Percentiles rank a stretch among this genome's conserved stretches.
Conservation (phyloP, 164 flowering plant genomes). For the Piper betle region DNA sequence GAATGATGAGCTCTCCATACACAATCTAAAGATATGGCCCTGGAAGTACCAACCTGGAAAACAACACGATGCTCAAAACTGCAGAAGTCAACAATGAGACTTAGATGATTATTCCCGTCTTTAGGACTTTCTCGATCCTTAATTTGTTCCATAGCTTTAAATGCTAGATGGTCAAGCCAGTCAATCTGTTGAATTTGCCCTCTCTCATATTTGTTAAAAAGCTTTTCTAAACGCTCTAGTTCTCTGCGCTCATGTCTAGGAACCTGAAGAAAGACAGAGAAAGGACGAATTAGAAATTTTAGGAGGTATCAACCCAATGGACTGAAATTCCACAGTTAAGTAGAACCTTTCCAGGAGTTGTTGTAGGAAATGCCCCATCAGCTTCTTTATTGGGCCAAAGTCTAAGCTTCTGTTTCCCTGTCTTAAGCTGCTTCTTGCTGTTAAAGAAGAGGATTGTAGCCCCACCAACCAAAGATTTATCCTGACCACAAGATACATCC, state of each 20-base stretch:
- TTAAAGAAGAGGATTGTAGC: constrained; percentile 91
- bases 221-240: constrained; percentile 86
- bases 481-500: constrained; percentile 83
- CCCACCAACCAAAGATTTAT: constrained; percentile 79
- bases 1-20: background rate
- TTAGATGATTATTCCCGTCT: constrained; percentile 58
- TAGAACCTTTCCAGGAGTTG: constrained; percentile 92
- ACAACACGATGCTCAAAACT: constrained; percentile 96
- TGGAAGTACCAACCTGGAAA: constrained; percentile 53
- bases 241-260: constrained; percentile 93
- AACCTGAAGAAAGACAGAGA: constrained; percentile 33
- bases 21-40: background rate
- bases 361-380: constrained; percentile 79
- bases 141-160: constrained; percentile 68
- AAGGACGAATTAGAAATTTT: background rate
- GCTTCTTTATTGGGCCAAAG: constrained; percentile 89
- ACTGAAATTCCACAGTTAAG: background rate
- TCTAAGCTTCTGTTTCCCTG: constrained; percentile 92
- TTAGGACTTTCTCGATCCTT: constrained; percentile 65
- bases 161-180: constrained; percentile 91
- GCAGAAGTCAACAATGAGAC: constrained; percentile 76
- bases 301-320: background rate
- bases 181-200: constrained; percentile 86
- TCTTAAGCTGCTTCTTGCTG: constrained; percentile 80
- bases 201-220: constrained; percentile 87